Evolutionary conservation across 352 stramenopile genomes (phyloP), one percentile per base, ranked within the genome.

Genomic region (Globisporangium camurandrum): DNA sequence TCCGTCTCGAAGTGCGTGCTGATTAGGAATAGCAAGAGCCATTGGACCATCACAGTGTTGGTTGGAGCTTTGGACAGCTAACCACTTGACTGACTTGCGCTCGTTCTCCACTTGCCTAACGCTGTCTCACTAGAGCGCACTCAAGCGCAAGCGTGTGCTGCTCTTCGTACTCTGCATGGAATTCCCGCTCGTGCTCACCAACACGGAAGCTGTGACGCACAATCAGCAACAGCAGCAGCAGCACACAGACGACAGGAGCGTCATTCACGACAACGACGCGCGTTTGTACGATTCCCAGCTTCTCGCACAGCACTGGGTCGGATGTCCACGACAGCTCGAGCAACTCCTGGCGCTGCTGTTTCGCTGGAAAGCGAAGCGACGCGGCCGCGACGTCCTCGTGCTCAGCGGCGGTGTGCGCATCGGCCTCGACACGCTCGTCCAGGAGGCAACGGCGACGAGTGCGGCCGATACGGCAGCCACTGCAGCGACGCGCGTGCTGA

Each of bases 321-420:
- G 60, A 10, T 91, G 80, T 34, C 75, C 71, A 4, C 61, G 69
- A 0, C 77, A 88, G 41, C 54, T 91, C 1, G 76, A 88, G 55
- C 75, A 88, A 56, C 59, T 91, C 2, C 41, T 91, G 10, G 56
- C 72, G 23, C 46, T 91, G 3, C 47, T 91, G 14, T 91, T 91
- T 40, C 69, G 73, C 10, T 91, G 80, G 80, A 91, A 91, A 33
- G 57, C 72, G 9, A 88, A 88, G 49, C 65, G 66, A 19, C 68
- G 64, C 26, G 80, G 80, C 1, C 76, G 80, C 16, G 80, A 91
- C 38, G 61, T 86, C 7, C 52, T 88, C 11, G 46, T 91, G 11
- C 61, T 91, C n/a, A 88, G 75, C 37, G 80, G 80, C 26, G 72
- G 71, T 2, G 75, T 88, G 61, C 58, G 64, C 3, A 54, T 85